These are phyloP conservation scores for Agaricus blazei DNA, from an alignment of 768 basidiomycete species.

Conservation along the genomic window DNA sequence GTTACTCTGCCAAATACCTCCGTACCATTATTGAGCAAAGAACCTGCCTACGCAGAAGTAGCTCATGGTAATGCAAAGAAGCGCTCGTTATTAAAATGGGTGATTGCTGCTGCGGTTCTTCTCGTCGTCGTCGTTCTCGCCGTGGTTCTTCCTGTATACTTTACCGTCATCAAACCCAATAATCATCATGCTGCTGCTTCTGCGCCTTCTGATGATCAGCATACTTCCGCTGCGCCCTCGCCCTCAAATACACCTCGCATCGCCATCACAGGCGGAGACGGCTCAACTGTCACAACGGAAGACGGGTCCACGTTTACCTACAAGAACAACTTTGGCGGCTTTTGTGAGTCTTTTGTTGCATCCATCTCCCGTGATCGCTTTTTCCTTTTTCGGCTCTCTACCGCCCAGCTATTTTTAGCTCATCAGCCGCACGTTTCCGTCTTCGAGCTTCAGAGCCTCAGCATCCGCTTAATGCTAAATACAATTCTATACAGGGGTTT, in stretches of 20 bases:
- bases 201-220: conserved; percentile 7
- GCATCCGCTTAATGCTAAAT: background rate
- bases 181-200: conserved; percentile 13
- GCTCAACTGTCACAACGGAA: conserved; percentile 55
- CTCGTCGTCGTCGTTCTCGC: conserved; percentile 37
- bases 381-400: background rate
- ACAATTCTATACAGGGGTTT: conserved; percentile 41
- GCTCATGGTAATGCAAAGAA: conserved; percentile 2
- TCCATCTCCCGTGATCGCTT: background rate
- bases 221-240: background rate
- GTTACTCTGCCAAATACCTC: conserved; percentile 17
- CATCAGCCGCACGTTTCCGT: background rate
- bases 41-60: background rate
- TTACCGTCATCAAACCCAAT: conserved; percentile 44
- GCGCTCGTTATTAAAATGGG: conserved; percentile 11
- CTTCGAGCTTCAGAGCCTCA: background rate
- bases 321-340: conserved; percentile 70
- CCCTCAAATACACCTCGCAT: conserved; percentile 12
- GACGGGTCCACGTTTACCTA: conserved; percentile 76
- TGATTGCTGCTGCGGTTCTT: conserved; percentile 24
- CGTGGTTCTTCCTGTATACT: conserved; percentile 54
- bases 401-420: background rate
- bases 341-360: conserved; percentile 43
- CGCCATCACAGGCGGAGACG: conserved; percentile 56
- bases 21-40: conserved; percentile 11